Percentiles rank a stretch among this genome's conserved stretches.
phyloP scores from a whole-genome alignment of 805 yeast species.

The Suhomyces tanzawaensis region DNA sequence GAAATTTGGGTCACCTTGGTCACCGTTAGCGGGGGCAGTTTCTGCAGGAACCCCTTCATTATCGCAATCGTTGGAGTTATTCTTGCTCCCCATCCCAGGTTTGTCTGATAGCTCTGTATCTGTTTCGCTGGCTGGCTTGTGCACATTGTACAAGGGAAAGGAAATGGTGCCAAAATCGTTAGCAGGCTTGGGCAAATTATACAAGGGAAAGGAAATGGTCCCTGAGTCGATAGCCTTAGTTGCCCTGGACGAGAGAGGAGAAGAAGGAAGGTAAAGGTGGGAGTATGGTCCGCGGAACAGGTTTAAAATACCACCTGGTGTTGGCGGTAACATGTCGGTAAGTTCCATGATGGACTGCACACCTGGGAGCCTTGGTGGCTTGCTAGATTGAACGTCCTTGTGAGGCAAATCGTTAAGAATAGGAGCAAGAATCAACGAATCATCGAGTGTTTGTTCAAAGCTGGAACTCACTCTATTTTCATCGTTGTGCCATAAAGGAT shows the following conservation, averaged over 20 bases:
- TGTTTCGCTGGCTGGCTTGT: too few species aligned
- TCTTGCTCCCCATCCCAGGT: too few species aligned
- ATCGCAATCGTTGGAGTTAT: too few species aligned
- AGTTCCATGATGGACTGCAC: background rate
- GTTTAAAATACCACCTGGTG: background rate
- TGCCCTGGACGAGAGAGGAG: background rate
- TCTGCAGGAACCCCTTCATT: too few species aligned
- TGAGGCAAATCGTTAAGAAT: background rate
- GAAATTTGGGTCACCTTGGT: background rate
- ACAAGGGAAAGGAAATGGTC: background rate
- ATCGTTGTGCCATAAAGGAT: too few species aligned
- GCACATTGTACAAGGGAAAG: too few species aligned
- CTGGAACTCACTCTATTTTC: too few species aligned
- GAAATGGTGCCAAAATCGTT: too few species aligned
- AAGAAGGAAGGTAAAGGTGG: background rate
- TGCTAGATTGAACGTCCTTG: too few species aligned
- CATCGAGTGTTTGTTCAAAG: too few species aligned
- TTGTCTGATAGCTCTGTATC: too few species aligned
- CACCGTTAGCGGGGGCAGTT: background rate
- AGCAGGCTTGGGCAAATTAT: too few species aligned
- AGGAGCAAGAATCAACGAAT: background rate
- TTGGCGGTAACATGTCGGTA: background rate
- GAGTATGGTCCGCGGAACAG: background rate
- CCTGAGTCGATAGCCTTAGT: background rate
- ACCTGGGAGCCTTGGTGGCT: background rate